phyloP scores from a whole-genome alignment of 208 protist species.

The Tritrichomonas foetus region DNA sequence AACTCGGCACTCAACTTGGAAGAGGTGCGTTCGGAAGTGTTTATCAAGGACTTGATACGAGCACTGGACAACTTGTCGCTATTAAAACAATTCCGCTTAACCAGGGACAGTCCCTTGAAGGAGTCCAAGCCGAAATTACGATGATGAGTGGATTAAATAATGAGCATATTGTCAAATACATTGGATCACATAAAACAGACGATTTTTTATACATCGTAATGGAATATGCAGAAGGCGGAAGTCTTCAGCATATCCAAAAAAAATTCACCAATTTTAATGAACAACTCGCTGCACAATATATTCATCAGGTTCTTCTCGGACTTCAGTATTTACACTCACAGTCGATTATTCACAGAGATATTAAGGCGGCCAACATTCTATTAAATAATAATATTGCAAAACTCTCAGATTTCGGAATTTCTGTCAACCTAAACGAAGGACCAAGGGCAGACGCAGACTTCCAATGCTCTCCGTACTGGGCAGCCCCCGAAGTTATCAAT shows the following conservation, averaged over 20 bases:
- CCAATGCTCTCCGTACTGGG: conserved; percentile 68
- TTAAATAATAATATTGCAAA: conserved; percentile 75
- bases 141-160: conserved; percentile 68
- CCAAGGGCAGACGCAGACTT: neutral
- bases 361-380: conserved; percentile 76
- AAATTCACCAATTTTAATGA: conserved; percentile 72
- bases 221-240: conserved; percentile 74
- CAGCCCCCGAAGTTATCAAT: conserved; percentile 76
- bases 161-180: conserved; percentile 70
- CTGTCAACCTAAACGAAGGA: conserved; percentile 71
- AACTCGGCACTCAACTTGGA: conserved; percentile 54
- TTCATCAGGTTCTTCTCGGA: conserved; percentile 70
- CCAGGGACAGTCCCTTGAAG: neutral
- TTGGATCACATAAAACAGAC: conserved; percentile 61
- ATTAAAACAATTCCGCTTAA: conserved; percentile 62
- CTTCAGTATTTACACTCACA: conserved; percentile 72
- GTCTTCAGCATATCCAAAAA: conserved; percentile 67
- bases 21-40: conserved; percentile 61
- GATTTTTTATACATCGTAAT: conserved; percentile 71
- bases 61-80: conserved; percentile 63
- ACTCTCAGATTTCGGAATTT: conserved; percentile 92
- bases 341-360: conserved; percentile 73
- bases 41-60: conserved; percentile 61
- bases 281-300: conserved; percentile 67
- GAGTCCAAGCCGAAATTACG: conserved; percentile 61